Evolutionary conservation across 352 stramenopile genomes (phyloP).

Genomic region (Peronospora tabacina): DNA sequence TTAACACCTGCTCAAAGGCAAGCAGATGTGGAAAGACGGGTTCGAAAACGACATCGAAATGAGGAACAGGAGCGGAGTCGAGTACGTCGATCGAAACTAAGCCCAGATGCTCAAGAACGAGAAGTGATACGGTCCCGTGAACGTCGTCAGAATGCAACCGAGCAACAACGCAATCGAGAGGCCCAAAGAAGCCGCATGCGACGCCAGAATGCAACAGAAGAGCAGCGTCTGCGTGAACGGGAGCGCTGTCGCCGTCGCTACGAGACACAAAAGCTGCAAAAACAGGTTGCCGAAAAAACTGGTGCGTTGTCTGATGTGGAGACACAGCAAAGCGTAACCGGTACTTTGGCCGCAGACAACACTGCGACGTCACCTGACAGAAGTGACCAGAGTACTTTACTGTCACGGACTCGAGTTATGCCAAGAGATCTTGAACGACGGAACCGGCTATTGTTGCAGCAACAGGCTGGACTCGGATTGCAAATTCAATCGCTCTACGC

Average conservation of each 20-base stretch:
- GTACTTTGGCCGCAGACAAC: conserved; percentile 1
- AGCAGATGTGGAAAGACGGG: conserved; percentile 52
- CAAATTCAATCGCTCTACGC: conserved; percentile 31
- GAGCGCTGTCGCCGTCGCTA: conserved; percentile 64
- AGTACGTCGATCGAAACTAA: conserved; percentile 39
- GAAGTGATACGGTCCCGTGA: conserved; percentile 55
- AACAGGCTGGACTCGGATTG: conserved; percentile 18
- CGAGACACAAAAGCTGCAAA: conserved; percentile 46
- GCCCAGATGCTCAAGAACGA: conserved; percentile 36
- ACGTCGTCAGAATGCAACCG: conserved; percentile 49
- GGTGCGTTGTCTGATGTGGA: conserved; percentile 3
- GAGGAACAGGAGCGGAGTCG: conserved; percentile 47
- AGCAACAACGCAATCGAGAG: conserved; percentile 57
- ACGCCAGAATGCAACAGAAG: conserved; percentile 52
- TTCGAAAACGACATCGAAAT: conserved; percentile 42
- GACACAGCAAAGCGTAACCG: neutral
- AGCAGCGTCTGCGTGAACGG: conserved; percentile 49
- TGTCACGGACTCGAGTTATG: conserved; percentile 4
- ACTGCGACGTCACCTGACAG: conserved; percentile 1
- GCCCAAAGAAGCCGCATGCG: conserved; percentile 47
- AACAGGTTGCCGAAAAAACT: conserved; percentile 10
- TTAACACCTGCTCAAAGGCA: conserved; percentile 60
- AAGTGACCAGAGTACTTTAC: conserved; percentile 10
- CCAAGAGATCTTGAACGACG: conserved; percentile 19
- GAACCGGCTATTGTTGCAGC: conserved; percentile 21